Percentiles rank a stretch among this genome's conserved stretches.
Conservation (phyloP, 352 stramenopile species). For the Pythium diclinum region DNA sequence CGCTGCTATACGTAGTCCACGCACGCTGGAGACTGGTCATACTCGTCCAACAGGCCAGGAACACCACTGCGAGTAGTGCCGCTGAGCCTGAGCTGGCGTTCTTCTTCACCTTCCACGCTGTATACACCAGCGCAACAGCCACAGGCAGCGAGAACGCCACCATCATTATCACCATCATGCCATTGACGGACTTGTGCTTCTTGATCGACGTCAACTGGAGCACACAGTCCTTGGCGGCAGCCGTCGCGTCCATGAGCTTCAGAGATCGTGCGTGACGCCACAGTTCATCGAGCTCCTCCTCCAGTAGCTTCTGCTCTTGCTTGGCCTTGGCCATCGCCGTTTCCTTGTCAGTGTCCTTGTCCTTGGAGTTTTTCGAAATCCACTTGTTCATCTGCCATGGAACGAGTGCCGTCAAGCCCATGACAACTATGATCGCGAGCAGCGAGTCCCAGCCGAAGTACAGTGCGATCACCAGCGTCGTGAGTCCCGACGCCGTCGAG, state of each 20-base stretch:
- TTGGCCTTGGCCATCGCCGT: neutral
- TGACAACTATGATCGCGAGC: neutral
- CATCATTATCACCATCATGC: neutral
- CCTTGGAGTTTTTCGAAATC: neutral
- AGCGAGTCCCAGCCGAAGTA: constrained; percentile 12
- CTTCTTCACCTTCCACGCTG: neutral
- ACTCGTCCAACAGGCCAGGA: neutral
- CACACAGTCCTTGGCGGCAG: neutral
- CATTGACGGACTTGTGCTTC: neutral
- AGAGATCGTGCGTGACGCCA: constrained; percentile 5
- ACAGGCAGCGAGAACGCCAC: neutral
- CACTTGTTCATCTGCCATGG: neutral
- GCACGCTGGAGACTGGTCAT: neutral
- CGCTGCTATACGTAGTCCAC: neutral
- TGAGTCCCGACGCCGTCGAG: neutral
- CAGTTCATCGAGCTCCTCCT: neutral
- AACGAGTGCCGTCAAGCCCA: neutral
- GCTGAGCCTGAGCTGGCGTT: neutral
- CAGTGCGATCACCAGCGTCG: neutral
- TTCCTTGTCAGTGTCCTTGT: neutral
- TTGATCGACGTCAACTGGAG: neutral
- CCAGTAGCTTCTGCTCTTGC: neutral
- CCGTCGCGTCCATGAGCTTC: neutral
- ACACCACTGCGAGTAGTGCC: neutral
- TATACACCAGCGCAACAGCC: neutral